Base-by-base conservation (phyloP, 805 yeast species). In the Candida cerambycidarum region DNA sequence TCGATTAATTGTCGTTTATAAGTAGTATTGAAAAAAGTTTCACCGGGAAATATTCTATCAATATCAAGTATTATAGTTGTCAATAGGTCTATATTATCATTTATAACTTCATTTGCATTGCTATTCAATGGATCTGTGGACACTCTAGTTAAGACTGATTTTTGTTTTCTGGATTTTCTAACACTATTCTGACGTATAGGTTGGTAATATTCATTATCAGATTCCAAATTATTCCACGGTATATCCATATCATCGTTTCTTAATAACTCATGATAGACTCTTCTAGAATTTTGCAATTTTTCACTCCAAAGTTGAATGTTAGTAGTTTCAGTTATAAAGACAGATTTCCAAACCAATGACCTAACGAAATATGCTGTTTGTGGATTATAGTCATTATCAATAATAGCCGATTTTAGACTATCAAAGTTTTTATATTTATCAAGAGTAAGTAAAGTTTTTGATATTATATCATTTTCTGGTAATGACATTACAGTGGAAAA, bases 11-110 rank as follows among this genome's bases (percentile, higher is more conserved):
- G 61, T 13, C 49, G 46, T 41, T 64, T 67, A 11, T 38, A 28
- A 23, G 47, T 35, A 41, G 57, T 57, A 45, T 54, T 55, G 45
- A 57, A 65, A 43, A 58, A 58, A 15, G 50, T 55, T 37, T 69
- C 73, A 1, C 74, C 75, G 1, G 83, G 82, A 48, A 78, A 78
- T 10, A 78, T 56, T 41, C 83, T 56, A 33, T 76, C 76, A 3
- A 77, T 73, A 45, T 78, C 83, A 34, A 75, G 52, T n/a, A 76
- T 65, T 23, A 78, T 69, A 6, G 65, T 58, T 19, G 62, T 62
- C 21, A 78, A 56, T 8, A 71, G 58, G 24, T 74, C 77, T 3
- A 61, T 38, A 47, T 75, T 34, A 6, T 36, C 41, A 28, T 30
- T 35, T 14, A 31, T 31, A 13, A n/a, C 5, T 14, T 15, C 17